Conservation (phyloP, 2,329 filamentous ascomycete species). For the Dactylonectria estremocensis region DNA sequence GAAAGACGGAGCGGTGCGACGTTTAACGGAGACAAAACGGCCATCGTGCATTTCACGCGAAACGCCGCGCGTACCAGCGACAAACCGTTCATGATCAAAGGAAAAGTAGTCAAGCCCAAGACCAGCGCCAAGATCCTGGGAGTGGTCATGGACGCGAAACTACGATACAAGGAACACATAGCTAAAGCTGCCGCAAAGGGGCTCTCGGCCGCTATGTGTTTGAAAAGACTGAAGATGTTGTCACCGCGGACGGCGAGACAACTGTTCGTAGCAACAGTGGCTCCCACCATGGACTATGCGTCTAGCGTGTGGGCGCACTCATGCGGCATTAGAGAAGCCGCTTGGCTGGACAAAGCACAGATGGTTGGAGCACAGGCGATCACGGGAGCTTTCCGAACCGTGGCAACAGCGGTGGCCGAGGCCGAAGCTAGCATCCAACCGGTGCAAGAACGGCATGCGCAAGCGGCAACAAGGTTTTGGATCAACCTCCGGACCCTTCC, state of each 20-base stretch:
- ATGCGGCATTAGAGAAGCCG: neutral
- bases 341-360: neutral
- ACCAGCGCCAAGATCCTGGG: too few relatives aligned
- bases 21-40: neutral
- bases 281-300: neutral
- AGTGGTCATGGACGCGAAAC: conserved; percentile 1
- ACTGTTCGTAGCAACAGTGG: neutral
- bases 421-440: neutral
- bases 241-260: neutral
- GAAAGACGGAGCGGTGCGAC: neutral
- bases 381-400: neutral
- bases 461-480: neutral
- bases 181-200: conserved; percentile 4
- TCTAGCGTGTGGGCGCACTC: neutral
- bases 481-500: neutral
- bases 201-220: neutral
- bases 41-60: neutral
- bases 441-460: neutral
- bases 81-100: too few relatives aligned
- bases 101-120: too few relatives aligned
- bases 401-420: neutral
- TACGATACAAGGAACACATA: conserved; percentile 1
- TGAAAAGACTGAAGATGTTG: neutral
- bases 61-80: too few relatives aligned
- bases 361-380: neutral